Evolutionary conservation across 371 early-diverging fungal species (phyloP).

Genomic region (Thermomucor indicae-seudaticae): DNA sequence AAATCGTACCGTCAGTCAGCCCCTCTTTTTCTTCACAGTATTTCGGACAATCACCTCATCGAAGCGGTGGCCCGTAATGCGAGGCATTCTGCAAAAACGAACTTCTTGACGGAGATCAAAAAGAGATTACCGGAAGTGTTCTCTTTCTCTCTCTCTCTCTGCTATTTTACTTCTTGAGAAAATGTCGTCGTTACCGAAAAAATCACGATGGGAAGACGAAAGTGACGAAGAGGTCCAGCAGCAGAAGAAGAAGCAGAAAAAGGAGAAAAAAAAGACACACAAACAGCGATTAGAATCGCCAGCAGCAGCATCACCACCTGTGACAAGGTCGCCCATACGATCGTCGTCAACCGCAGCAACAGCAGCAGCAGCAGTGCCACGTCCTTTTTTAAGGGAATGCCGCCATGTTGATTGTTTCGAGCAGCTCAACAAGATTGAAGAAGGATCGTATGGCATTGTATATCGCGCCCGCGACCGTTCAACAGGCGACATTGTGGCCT

Average conservation of each 20-base stretch:
- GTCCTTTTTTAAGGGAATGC: constrained; percentile 45
- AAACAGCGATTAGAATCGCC: neutral
- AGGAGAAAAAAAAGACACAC: constrained; percentile 6
- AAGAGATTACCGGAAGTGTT: too few species aligned
- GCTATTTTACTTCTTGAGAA: too few species aligned
- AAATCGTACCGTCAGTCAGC: too few species aligned
- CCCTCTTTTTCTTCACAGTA: too few species aligned
- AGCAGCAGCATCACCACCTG: neutral
- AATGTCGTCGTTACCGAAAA: too few species aligned
- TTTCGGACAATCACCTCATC: too few species aligned
- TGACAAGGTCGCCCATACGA: neutral
- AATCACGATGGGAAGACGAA: constrained; percentile 36
- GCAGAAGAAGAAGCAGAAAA: constrained; percentile 6
- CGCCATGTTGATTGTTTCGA: constrained; percentile 85
- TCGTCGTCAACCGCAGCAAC: constrained; percentile 5
- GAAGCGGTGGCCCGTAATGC: too few species aligned
- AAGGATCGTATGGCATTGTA: constrained; percentile 99
- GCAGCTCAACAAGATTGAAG: constrained; percentile 94
- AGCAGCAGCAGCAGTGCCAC: neutral
- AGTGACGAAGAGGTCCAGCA: constrained; percentile 17
- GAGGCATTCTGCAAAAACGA: too few species aligned
- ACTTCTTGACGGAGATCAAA: too few species aligned
- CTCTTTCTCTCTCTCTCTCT: too few species aligned
- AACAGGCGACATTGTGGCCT: constrained; percentile 94
- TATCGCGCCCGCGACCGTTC: constrained; percentile 91